phyloP scores from a whole-genome alignment of 805 yeast genomes.

The Candida cerambycidarum region DNA sequence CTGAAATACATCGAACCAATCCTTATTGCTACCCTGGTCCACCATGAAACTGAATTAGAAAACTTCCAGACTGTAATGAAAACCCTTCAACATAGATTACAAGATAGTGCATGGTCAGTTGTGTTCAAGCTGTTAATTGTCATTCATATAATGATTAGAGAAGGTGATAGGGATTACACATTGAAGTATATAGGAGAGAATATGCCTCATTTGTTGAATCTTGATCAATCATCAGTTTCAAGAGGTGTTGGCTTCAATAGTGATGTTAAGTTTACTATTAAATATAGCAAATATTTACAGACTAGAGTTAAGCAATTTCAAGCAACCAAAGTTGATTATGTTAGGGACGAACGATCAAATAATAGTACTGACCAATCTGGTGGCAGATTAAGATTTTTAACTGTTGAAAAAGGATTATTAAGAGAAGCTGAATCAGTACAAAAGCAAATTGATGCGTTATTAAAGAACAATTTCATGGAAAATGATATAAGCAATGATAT shows the following conservation, averaged over 20 bases:
- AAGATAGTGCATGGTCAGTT: conserved; percentile 87
- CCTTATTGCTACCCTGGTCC: conserved; percentile 61
- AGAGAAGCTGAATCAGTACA: conserved; percentile 86
- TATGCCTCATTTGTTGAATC: conserved; percentile 49
- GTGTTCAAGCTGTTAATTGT: conserved; percentile 85
- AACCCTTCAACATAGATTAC: conserved; percentile 59
- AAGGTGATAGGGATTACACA: conserved; percentile 80
- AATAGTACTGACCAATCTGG: conserved; percentile 48
- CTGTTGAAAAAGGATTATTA: conserved; percentile 76
- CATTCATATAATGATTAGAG: conserved; percentile 86
- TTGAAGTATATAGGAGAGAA: conserved; percentile 55
- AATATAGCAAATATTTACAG: conserved; percentile 71
- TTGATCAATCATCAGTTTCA: conserved; percentile 37
- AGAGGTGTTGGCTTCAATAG: conserved; percentile 28
- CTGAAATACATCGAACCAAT: conserved; percentile 95
- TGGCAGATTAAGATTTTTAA: conserved; percentile 61
- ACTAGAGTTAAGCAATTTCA: conserved; percentile 69
- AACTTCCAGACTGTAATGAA: conserved; percentile 70
- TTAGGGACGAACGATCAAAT: conserved; percentile 61
- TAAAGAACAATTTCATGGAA: conserved; percentile 74
- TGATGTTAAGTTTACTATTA: conserved; percentile 56
- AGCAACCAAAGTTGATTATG: conserved; percentile 69
- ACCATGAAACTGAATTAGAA: conserved; percentile 39
- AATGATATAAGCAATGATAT: conserved; percentile 83
- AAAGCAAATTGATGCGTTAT: conserved; percentile 70